These are phyloP conservation scores for Chimonanthus salicifolius DNA, from an alignment of 164 flowering plant genomes.

Conservation along the genomic window DNA sequence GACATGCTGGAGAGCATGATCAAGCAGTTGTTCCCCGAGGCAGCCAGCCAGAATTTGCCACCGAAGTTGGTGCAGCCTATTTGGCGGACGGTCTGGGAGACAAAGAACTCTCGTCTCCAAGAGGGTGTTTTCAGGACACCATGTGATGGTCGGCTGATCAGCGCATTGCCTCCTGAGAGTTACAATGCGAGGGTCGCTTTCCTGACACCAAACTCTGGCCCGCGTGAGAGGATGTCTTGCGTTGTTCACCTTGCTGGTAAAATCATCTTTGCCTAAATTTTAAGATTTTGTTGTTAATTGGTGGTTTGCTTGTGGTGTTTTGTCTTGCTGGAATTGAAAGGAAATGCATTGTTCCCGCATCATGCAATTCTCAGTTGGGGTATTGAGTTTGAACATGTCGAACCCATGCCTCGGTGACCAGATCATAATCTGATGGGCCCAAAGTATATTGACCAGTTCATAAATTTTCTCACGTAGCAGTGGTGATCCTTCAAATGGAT, in stretches of 20 bases:
- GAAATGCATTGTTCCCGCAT: too few relatives aligned
- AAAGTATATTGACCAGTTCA: too few relatives aligned
- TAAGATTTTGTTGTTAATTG: not conserved
- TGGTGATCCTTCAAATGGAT: too few relatives aligned
- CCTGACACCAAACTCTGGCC: slow-evolving; percentile 58
- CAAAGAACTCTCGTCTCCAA: slow-evolving; percentile 56
- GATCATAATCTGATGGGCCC: too few relatives aligned
- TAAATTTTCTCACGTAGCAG: too few relatives aligned
- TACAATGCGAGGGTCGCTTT: slow-evolving; percentile 84
- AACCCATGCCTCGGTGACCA: too few relatives aligned
- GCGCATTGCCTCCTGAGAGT: slow-evolving; percentile 93
- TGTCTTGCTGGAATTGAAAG: not conserved
- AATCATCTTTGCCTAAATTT: not conserved
- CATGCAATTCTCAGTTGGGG: too few relatives aligned
- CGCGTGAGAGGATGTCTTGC: slow-evolving; percentile 75
- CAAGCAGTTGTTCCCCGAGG: slow-evolving; percentile 69
- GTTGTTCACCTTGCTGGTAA: slow-evolving; percentile 99
- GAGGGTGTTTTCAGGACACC: slow-evolving; percentile 86
- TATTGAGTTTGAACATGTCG: too few relatives aligned
- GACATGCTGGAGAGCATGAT: slow-evolving; percentile 73
- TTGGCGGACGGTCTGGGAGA: slow-evolving; percentile 94
- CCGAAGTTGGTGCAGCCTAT: slow-evolving; percentile 62
- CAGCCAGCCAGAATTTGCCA: slow-evolving; percentile 66
- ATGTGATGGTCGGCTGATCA: slow-evolving; percentile 62
- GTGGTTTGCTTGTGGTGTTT: not conserved